Percentiles rank a stretch among this genome's conserved stretches.
Evolutionary conservation across 2,329 filamentous ascomycete genomes (phyloP).

Genomic region (Alternaria sp.): DNA sequence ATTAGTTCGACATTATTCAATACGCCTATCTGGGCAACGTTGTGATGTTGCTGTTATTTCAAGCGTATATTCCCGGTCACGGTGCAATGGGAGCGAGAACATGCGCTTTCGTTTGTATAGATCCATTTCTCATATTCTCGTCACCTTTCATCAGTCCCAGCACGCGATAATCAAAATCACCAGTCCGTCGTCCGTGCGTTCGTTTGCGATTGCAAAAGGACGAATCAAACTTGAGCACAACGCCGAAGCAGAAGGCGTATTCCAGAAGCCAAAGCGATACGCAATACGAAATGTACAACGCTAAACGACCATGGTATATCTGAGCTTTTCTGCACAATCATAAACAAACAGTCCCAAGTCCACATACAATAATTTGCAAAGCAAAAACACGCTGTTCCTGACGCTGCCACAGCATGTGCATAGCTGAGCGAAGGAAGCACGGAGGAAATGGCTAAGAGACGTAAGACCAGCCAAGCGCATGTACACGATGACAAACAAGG

Average conservation of each 20-base stretch:
- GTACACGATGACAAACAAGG: not conserved
- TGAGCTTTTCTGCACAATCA: slow-evolving; percentile 24
- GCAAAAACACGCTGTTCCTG: not conserved
- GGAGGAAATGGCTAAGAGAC: not conserved
- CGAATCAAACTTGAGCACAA: slow-evolving; percentile 2
- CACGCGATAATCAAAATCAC: not conserved
- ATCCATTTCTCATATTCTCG: not conserved
- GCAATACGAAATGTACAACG: slow-evolving; percentile 10
- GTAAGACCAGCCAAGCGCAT: not conserved
- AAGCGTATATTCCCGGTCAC: not conserved
- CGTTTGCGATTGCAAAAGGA: not conserved
- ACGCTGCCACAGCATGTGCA: not conserved
- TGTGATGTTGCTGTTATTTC: not conserved
- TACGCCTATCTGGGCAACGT: not conserved
- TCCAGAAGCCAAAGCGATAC: slow-evolving; percentile 8
- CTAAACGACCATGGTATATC: slow-evolving; percentile 24
- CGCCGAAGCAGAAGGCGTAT: slow-evolving; percentile 7
- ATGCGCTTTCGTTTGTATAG: not conserved
- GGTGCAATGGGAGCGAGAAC: not conserved
- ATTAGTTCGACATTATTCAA: not conserved
- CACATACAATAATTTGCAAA: not conserved
- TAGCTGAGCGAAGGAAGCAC: not conserved
- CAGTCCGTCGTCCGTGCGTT: not conserved
- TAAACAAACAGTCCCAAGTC: not conserved
- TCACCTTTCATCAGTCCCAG: not conserved